These are phyloP conservation scores for Coccomyxa sp. DNA, from an alignment of 139 green algal species.

Conservation along the genomic window DNA sequence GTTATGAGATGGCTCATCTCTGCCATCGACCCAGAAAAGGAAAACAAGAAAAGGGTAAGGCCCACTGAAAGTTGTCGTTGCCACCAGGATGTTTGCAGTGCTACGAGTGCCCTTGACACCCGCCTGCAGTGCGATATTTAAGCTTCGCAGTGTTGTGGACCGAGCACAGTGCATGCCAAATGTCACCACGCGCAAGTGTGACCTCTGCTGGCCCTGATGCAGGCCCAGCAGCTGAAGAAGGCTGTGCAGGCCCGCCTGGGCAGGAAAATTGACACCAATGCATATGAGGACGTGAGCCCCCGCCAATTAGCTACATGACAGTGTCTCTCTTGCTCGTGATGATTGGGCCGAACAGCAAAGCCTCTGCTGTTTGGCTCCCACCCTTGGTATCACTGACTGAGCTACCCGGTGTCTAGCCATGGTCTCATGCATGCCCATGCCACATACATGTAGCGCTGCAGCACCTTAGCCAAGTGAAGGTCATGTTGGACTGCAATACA, in stretches of 20 bases:
- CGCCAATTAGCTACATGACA: too few species aligned
- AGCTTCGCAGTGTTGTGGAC: neutral
- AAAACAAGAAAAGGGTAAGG: slow-evolving; percentile 11
- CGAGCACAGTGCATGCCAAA: neutral
- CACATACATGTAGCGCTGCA: too few species aligned
- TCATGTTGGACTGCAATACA: too few species aligned
- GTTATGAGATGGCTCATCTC: slow-evolving; percentile 39
- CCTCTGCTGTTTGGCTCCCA: too few species aligned
- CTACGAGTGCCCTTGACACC: neutral
- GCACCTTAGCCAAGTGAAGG: too few species aligned
- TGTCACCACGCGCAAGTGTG: neutral
- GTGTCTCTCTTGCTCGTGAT: too few species aligned
- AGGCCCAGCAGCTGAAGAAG: slow-evolving; percentile 26
- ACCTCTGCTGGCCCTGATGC: neutral
- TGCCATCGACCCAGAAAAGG: slow-evolving; percentile 29
- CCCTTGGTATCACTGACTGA: too few species aligned
- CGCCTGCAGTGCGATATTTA: neutral
- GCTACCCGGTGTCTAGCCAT: too few species aligned
- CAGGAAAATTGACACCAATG: slow-evolving; percentile 31
- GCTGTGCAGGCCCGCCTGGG: slow-evolving; percentile 34
- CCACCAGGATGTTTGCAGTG: neutral
- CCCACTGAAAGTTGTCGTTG: neutral
- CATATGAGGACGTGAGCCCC: slow-evolving; percentile 6
- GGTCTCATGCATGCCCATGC: too few species aligned
- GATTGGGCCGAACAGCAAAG: too few species aligned